phyloP scores from a whole-genome alignment of 192 early-diverging fungal genomes.

The Backusella parvicylindrica region DNA sequence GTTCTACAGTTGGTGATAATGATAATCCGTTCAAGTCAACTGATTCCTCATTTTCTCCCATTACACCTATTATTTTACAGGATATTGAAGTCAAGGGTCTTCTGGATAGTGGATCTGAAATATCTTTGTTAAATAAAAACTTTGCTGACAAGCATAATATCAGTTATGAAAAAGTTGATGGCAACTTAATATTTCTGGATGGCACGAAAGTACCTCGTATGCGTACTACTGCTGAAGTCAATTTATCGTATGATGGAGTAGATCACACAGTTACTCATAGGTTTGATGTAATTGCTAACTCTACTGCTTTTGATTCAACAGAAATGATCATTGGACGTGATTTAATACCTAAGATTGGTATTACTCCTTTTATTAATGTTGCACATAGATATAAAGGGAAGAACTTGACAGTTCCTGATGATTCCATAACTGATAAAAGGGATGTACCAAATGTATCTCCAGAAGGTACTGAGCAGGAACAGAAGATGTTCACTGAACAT shows the following conservation, averaged over 20 bases:
- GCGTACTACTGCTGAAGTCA: not conserved
- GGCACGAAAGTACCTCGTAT: not conserved
- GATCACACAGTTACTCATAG: not conserved
- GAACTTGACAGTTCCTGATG: too few species aligned
- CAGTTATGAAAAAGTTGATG: not conserved
- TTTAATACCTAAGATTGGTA: not conserved
- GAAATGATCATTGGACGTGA: not conserved
- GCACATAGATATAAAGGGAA: not conserved
- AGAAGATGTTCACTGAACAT: too few species aligned
- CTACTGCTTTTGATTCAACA: not conserved
- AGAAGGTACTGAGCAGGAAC: too few species aligned
- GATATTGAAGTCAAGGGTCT: too few species aligned
- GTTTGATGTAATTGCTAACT: not conserved
- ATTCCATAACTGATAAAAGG: too few species aligned
- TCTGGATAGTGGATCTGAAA: too few species aligned
- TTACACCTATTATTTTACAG: too few species aligned
- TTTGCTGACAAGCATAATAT: not conserved
- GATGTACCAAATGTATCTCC: too few species aligned
- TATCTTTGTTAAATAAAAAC: not conserved
- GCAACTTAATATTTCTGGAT: not conserved
- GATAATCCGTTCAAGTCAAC: too few species aligned
- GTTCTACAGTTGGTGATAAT: too few species aligned
- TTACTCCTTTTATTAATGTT: not conserved
- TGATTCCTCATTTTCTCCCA: too few species aligned
- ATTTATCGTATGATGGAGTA: not conserved